Percentiles rank a stretch among this genome's conserved stretches.
These are phyloP conservation scores for Seiridium unicorne DNA, from an alignment of 2,329 filamentous ascomycete species.

Conservation along the genomic window DNA sequence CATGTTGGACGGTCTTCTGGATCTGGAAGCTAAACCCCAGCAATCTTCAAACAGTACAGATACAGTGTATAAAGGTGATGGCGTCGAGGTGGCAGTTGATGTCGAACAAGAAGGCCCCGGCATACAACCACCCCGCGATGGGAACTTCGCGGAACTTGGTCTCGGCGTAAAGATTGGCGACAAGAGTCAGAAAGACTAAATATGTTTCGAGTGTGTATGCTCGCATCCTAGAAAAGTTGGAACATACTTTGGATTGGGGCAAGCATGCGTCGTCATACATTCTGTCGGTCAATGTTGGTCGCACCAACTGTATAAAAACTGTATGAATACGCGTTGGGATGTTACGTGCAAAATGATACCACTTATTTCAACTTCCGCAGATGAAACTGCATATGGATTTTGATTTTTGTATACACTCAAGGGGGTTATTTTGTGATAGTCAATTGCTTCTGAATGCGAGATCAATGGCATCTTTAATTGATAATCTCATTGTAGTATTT, in stretches of 20 bases:
- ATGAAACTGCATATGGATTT: too few species aligned
- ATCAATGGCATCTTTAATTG: not conserved
- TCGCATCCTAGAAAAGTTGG: too few species aligned
- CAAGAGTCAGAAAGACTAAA: not conserved
- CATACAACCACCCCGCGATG: not conserved
- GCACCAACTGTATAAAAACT: too few species aligned
- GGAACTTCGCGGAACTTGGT: conserved; percentile 2
- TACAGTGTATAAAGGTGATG: conserved; percentile 11
- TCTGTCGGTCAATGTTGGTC: too few species aligned
- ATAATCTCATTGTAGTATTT: not conserved
- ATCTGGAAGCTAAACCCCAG: conserved; percentile 5
- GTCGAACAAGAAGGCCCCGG: not conserved
- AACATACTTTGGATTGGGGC: too few species aligned
- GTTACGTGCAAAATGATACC: too few species aligned
- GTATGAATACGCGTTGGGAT: too few species aligned
- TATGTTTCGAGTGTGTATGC: not conserved
- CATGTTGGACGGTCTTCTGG: conserved; percentile 34
- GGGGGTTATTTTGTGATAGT: too few species aligned
- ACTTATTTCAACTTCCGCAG: too few species aligned
- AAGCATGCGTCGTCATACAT: too few species aligned
- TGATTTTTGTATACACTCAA: too few species aligned
- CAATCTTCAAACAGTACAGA: not conserved
- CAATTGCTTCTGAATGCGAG: too few species aligned
- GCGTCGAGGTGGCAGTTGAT: conserved; percentile 12
- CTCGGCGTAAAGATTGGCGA: not conserved